Evolutionary conservation across 108 stramenopile species (phyloP).

Genomic region (Nitzschia inconspicua): DNA sequence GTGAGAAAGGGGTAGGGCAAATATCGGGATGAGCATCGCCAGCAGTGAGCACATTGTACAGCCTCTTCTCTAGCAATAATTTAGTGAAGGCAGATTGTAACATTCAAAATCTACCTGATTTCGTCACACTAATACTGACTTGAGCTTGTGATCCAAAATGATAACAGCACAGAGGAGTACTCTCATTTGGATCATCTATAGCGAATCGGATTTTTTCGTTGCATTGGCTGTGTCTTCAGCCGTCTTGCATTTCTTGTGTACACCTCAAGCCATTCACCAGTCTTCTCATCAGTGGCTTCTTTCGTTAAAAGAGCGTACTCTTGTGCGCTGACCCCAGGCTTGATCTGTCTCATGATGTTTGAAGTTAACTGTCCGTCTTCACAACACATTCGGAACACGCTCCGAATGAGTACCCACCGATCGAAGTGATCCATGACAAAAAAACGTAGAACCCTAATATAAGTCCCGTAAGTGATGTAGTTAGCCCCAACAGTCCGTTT

Average conservation of each 20-base stretch:
- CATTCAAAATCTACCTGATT: no score
- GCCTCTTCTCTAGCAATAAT: no score
- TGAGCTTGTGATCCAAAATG: no score
- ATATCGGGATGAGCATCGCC: no score
- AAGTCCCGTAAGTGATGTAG: constrained; percentile 24
- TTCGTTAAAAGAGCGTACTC: constrained; percentile 8
- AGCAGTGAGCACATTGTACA: no score
- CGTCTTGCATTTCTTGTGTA: constrained; percentile 9
- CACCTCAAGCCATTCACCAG: constrained; percentile 8
- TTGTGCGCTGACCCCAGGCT: constrained; percentile 5
- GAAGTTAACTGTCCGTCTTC: constrained; percentile 21
- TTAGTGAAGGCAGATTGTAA: no score
- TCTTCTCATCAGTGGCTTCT: constrained; percentile 14
- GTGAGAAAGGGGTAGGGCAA: no score
- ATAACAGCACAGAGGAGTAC: neutral
- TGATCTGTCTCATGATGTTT: constrained; percentile 21
- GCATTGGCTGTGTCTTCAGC: constrained; percentile 1
- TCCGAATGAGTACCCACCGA: constrained; percentile 18
- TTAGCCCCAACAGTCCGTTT: constrained; percentile 19
- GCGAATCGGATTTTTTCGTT: neutral
- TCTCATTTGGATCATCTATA: neutral
- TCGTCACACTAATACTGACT: no score
- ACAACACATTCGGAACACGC: constrained; percentile 19
- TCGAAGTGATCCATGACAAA: constrained; percentile 7
- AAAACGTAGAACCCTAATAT: constrained; percentile 17